phyloP scores from a whole-genome alignment of 108 stramenopile species.

The Seminavis robusta region DNA sequence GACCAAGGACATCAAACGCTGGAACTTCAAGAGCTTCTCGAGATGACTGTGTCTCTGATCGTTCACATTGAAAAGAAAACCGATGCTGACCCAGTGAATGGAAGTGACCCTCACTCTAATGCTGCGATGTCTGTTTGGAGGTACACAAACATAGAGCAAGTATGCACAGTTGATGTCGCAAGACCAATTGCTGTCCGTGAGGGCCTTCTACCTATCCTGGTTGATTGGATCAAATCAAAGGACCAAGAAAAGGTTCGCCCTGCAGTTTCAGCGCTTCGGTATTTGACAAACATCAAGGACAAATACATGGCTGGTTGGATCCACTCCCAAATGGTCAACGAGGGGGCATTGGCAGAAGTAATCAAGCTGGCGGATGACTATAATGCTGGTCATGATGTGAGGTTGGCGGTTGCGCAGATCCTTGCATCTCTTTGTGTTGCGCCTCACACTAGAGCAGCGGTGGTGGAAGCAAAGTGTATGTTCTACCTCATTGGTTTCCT shows the following conservation, averaged over 20 bases:
- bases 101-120: too few species aligned
- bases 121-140: slow-evolving; percentile 5
- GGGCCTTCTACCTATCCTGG: slow-evolving; percentile 45
- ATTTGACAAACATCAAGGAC: slow-evolving; percentile 48
- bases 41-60: slow-evolving; percentile 46
- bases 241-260: slow-evolving; percentile 33
- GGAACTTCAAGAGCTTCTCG: slow-evolving; percentile 43
- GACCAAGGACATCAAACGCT: slow-evolving; percentile 39
- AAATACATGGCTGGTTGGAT: slow-evolving; percentile 72
- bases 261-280: slow-evolving; percentile 45
- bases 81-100: too few species aligned
- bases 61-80: slow-evolving; percentile 29
- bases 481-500: slow-evolving; percentile 46
- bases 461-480: slow-evolving; percentile 48
- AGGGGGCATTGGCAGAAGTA: slow-evolving; percentile 48
- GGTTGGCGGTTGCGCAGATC: slow-evolving; percentile 49
- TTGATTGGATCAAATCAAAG: slow-evolving; percentile 50
- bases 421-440: slow-evolving; percentile 51
- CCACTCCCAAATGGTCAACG: slow-evolving; percentile 67
- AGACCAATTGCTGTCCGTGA: slow-evolving; percentile 58
- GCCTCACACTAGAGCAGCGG: slow-evolving; percentile 63
- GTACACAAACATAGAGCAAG: slow-evolving; percentile 47
- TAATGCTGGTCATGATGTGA: slow-evolving; percentile 36
- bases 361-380: slow-evolving; percentile 33
- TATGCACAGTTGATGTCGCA: slow-evolving; percentile 49